Base-by-base conservation (phyloP, 805 yeast species). In the Ogataea wickerhamii region DNA sequence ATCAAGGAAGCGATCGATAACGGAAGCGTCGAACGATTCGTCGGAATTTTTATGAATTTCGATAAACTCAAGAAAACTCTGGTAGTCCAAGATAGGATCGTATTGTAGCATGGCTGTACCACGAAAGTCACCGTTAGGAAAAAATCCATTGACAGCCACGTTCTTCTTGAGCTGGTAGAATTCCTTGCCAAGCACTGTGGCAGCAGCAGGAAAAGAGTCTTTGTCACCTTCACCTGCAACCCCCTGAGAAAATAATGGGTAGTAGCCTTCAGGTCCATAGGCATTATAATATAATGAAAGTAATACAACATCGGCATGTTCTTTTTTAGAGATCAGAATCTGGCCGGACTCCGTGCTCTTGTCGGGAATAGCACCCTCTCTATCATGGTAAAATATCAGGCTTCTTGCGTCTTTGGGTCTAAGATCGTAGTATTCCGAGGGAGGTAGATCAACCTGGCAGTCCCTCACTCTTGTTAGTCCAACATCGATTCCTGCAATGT, bases 161-260 rank as follows among this genome's bases (percentile, higher is more conserved):
- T 67, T 72, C 43, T 65, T 72, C 28, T 71, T 68, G 3, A 78
- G 78, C 54, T 77, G 82, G 52, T 78, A 78, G 45, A 66, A 78
- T 1, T 69, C 62, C 36, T 73, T 59, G 2, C 61, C 58, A 21
- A 72, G 61, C 8, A 71, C 73, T 21, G 70, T 67, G 2, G 87
- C 82, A 0, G 87, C 85, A 0, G 87, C 85, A 37, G 80, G 66
- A 43, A 81, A 80, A 0, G 91, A 82, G 48, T 83, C 91, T 52
- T 83, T 84, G 55, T 84, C 91, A 35, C 91, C 93, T 61, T 81
- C 87, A n/a, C 93, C 93, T 4, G 74, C 75, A 27, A 69, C 70
- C 24, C 76, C 82, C 55, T 76, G 75, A 0, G 80, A 70, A 37
- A 78, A 64, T n/a, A 78, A 58, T 18, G 75, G 74, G 45, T 78